Evolutionary conservation across 768 basidiomycete genomes (phyloP), one percentile per base, ranked within the genome.

Genomic region (Collybia mongolica): DNA sequence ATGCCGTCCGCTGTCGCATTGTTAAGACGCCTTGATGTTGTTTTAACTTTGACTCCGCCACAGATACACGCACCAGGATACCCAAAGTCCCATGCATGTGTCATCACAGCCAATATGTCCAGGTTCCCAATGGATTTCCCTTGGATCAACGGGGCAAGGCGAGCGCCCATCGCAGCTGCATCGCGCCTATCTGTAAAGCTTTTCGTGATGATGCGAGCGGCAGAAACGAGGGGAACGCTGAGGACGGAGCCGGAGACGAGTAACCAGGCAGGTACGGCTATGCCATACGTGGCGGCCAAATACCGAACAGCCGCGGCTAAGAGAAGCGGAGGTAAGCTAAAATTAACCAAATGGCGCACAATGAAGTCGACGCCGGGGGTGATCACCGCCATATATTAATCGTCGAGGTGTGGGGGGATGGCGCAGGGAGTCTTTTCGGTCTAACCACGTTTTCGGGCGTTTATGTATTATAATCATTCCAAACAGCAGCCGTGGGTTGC

Each of bases 101-200:
- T 60, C 62, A 76, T 54, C 11, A 19, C 54, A 18, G 61, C 42
- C 52, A 81, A 54, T 14, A 79, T 44, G 51, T 81, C 80, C 5
- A 77, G 22, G 52, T 79, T 81, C 37, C 79, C 79, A 7, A 72
- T 60, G 45, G 36, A 57, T 42, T 67, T 67, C 0, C 82, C 81
- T 24, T 54, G 53, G 1, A 67, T 56, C 15, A 59, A 58, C 5
- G 72, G 74, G 4, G 75, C 66, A 23, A 72, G 65, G 14, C 74
- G 74, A 23, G 81, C 79, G 3, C 80, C 81, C 46, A 77, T 36
- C 1, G 64, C 60, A 28, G 70, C 67, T 3, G 80, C 81, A 22
- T 67, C 61, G 11, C 71, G 62, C 32, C 58, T 66, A 12, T 77
- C 61, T 7, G 52, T 52, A 6, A 70, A 42, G 5, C 65, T 57